Evolutionary conservation across 2,329 filamentous ascomycete species (phyloP), one percentile per base, ranked within the genome.

Genomic region (Claviceps spartinae): DNA sequence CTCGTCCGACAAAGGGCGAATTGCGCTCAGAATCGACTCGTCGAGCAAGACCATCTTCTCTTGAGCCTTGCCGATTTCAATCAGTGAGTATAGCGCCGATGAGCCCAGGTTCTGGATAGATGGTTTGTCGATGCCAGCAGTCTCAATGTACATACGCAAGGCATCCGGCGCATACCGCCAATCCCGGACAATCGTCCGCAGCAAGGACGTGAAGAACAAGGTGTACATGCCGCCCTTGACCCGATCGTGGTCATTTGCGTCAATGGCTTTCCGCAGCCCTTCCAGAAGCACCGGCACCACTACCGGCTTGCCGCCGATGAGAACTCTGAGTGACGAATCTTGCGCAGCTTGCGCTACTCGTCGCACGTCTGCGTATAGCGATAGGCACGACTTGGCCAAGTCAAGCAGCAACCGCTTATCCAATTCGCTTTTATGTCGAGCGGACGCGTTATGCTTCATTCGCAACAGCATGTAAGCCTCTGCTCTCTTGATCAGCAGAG

Each of bases 201-300:
- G 78, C 38, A 98, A 72, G 55, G 87, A 94, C 11, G 91, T 90
- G 60, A 91, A 94, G 18, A 97, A 72, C 30, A 98, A 70, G 0
- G 90, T 90, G 65, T 93, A 97, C 72, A 98, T 82, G 38, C 85
- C 86, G 37, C 94, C 93, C 69, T 98, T 98, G 67, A 98, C 95
- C 14, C 88, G 81, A 56, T 93, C 86, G 63, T 89, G 88, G 57
- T 98, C 88, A 54, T 83, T 85, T 43, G 81, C 77, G 51, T 85
- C 82, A 34, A 98, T 76, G 26, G 89, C 88, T 55, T 82, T 80
- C 57, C 86, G 83, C 52, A 97, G 80, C 3, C 84, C 82, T 45
- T 85, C 77, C 13, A 98, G 74, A 30, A 98, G 76, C n/a, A 85
- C 82, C 0, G 91, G 89, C 16, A 98, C 94, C 43, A 98, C 86